phyloP scores from a whole-genome alignment of 169 alveolate species.

The Perkinsus marinus region DNA sequence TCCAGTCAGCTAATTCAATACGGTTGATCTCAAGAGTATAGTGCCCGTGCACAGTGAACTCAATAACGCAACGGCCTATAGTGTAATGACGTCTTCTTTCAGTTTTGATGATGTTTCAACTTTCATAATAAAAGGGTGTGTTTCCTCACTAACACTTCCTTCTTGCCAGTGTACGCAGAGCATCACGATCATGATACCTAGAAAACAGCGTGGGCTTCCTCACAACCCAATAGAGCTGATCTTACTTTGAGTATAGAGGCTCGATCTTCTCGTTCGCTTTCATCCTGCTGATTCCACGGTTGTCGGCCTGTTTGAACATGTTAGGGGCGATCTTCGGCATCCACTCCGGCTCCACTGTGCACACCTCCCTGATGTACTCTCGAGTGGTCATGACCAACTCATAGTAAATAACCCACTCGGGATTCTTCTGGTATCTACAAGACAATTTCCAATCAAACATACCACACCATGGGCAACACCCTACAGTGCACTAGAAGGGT shows the following conservation, averaged over 20 bases:
- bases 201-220: not conserved
- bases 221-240: not conserved
- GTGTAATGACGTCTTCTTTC: no score
- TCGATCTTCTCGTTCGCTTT: constrained; percentile 84
- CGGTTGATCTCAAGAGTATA: no score
- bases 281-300: constrained; percentile 65
- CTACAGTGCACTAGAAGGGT: constrained; percentile 91
- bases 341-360: constrained; percentile 92
- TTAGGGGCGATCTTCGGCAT: constrained; percentile 93
- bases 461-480: not conserved
- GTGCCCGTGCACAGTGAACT: no score
- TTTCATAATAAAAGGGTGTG: no score
- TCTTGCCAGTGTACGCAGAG: not conserved
- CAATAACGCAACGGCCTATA: no score
- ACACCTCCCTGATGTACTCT: constrained; percentile 95
- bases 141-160: not conserved
- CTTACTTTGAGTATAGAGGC: constrained; percentile 53
- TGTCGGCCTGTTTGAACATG: constrained; percentile 78
- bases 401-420: constrained; percentile 97
- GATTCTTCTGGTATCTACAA: constrained; percentile 45
- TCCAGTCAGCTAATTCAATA: no score
- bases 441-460: not conserved
- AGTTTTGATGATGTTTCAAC: no score
- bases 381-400: constrained; percentile 92
- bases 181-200: not conserved